Percentiles rank a stretch among this genome's conserved stretches.
These are phyloP conservation scores for Komagataella kurtzmanii DNA, from an alignment of 805 yeast species.

Conservation along the genomic window DNA sequence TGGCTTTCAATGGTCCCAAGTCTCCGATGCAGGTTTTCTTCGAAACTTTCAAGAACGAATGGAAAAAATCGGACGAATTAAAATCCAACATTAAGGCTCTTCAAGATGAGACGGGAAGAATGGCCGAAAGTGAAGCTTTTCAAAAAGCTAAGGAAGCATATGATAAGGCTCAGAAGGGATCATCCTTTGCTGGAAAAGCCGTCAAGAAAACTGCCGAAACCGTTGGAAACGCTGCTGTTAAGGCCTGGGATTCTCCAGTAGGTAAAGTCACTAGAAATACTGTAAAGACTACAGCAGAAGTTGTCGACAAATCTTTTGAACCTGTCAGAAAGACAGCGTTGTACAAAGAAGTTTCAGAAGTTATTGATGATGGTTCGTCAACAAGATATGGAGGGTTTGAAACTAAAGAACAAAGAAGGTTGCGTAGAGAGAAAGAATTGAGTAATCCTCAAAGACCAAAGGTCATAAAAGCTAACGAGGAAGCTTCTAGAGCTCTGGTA, in stretches of 20 bases:
- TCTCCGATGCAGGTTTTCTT: slow-evolving; percentile 88
- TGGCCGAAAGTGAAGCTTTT: slow-evolving; percentile 90
- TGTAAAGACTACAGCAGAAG: slow-evolving; percentile 71
- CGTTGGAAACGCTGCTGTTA: slow-evolving; percentile 77
- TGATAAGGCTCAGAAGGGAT: slow-evolving; percentile 63
- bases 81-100: slow-evolving; percentile 89
- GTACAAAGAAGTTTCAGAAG: slow-evolving; percentile 79
- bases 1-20: slow-evolving; percentile 20
- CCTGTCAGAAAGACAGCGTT: slow-evolving; percentile 88
- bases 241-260: slow-evolving; percentile 94
- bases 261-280: slow-evolving; percentile 82
- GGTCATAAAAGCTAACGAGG: slow-evolving; percentile 64
- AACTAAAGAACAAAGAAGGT: slow-evolving; percentile 66
- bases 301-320: slow-evolving; percentile 75
- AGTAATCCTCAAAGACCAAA: slow-evolving; percentile 46
- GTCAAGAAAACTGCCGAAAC: slow-evolving; percentile 86
- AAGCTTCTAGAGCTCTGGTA: slow-evolving; percentile 73
- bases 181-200: slow-evolving; percentile 51
- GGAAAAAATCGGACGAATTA: slow-evolving; percentile 80
- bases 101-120: slow-evolving; percentile 89
- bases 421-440: slow-evolving; percentile 52
- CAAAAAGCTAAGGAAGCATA: slow-evolving; percentile 88
- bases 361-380: slow-evolving; percentile 84
- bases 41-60: slow-evolving; percentile 83
- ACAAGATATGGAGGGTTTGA: slow-evolving; percentile 88